Evolutionary conservation across 2,329 filamentous ascomycete species (phyloP), one percentile per base, ranked within the genome.

Genomic region (Talaromyces sp.): DNA sequence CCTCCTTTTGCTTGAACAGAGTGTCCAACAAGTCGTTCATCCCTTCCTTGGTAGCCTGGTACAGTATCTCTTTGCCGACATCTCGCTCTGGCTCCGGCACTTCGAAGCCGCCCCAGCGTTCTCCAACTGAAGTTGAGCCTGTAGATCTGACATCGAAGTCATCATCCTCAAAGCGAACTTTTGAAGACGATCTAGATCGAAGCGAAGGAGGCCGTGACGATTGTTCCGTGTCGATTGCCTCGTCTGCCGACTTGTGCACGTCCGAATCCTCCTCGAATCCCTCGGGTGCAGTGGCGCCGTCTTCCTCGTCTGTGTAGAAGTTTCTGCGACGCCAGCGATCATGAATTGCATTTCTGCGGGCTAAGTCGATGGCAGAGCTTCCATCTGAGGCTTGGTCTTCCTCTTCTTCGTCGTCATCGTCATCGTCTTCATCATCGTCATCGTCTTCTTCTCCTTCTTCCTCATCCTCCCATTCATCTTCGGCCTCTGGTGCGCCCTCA

Each of bases 21-120:
- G 87, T 83, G 69, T 97, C 91, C 0, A 99, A 83, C 2, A 97
- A 80, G 74, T 97, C 92, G 69, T 97, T 97, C 77, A 96, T 91
- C 0, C 91, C 89, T 73, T 96, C 89, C 73, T 97, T 92, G 0
- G 91, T 92, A 32, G 95, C 87, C 72, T 96, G 90, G 69, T 96
- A 97, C 1, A 97, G 79, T 3, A 97, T 89, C 70, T 97, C 91
- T 66, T 89, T 91, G 41, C 91, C 91, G 6, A 91, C 87, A 71
- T 96, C 92, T 61, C 83, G 84, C 72, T 96, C 92, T 0, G 88
- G 87, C 65, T 90, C 86, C 0, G 90, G 89, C 17, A 95, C 87
- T 57, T 91, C 89, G 72, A 90, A 88, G 19, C 88, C 88, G 54
- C 88, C 88, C 87, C 88, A 91, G 60, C 88, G 82, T 72, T 92